Percentiles rank a stretch among this genome's conserved stretches.
Conservation (phyloP, 2,329 filamentous ascomycete species). For the Sporothrix brasiliensis region DNA sequence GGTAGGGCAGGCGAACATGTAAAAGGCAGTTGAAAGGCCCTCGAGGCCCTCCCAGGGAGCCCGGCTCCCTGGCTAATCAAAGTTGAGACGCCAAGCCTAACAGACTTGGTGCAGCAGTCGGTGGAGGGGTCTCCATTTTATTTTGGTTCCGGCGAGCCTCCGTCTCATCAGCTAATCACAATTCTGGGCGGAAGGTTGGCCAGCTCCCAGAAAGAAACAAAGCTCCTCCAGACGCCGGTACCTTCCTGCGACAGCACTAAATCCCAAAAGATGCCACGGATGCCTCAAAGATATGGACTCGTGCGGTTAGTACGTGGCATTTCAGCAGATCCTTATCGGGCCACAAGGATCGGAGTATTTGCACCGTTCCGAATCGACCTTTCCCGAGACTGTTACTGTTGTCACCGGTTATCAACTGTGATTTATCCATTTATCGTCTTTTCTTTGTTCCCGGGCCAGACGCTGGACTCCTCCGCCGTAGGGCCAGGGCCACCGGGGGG, state of each 20-base stretch:
- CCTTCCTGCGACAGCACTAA: not conserved
- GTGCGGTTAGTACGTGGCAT: too few species aligned
- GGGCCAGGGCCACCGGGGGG: not conserved
- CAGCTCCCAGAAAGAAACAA: not conserved
- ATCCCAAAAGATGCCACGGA: not conserved
- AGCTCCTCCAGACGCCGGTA: not conserved
- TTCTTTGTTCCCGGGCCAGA: too few species aligned
- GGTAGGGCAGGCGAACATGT: too few species aligned
- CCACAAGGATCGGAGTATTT: conserved; percentile 11
- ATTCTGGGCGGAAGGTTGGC: not conserved
- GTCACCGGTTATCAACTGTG: too few species aligned
- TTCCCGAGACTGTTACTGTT: too few species aligned
- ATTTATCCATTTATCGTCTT: too few species aligned
- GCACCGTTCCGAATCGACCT: not conserved
- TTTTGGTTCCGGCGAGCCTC: not conserved
- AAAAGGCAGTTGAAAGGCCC: too few species aligned
- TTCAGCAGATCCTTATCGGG: not conserved
- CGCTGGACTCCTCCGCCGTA: not conserved
- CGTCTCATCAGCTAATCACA: not conserved
- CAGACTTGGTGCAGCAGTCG: too few species aligned
- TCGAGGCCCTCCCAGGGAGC: not conserved
- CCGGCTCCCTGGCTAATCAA: not conserved
- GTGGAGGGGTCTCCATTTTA: too few species aligned
- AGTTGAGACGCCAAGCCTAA: too few species aligned
- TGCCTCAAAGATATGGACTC: not conserved